Percentiles rank a stretch among this genome's conserved stretches.
Evolutionary conservation across 495 filamentous ascomycete species (phyloP).

Genomic region (Penicillium dipodomyicola): DNA sequence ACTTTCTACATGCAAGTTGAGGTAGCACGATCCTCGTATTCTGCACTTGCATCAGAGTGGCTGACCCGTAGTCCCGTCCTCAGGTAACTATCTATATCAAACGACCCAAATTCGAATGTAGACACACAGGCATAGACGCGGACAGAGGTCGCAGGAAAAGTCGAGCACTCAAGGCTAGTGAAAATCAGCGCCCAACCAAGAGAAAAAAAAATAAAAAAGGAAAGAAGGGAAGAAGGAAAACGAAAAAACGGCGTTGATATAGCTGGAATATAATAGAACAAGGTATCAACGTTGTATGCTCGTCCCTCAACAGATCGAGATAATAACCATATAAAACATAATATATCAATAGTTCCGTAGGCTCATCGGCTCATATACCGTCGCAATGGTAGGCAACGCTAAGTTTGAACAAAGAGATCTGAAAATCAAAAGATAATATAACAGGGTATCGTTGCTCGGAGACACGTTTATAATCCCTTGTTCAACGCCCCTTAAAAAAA

Average conservation of each 20-base stretch:
- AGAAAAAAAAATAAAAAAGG: conserved; percentile 17
- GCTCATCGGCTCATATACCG: conserved; percentile 27
- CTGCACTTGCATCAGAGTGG: conserved; percentile 18
- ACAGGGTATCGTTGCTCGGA: conserved; percentile 50
- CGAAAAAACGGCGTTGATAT: background rate
- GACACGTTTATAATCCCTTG: conserved; percentile 50
- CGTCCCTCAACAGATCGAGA: conserved; percentile 28
- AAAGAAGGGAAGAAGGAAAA: conserved; percentile 20
- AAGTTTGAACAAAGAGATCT: conserved; percentile 18
- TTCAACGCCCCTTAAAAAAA: conserved; percentile 36
- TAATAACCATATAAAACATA: conserved; percentile 11
- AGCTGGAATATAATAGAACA: conserved; percentile 21
- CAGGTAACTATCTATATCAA: conserved; percentile 15
- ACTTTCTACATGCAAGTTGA: background rate
- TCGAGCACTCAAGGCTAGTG: background rate
- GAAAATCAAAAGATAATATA: conserved; percentile 25
- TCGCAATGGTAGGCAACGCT: conserved; percentile 29
- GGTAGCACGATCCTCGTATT: conserved; percentile 20
- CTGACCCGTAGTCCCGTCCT: conserved; percentile 19
- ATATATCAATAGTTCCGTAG: conserved; percentile 19
- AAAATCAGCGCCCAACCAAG: conserved; percentile 15
- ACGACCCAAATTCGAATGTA: conserved; percentile 19
- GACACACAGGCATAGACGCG: conserved; percentile 10
- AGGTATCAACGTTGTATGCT: conserved; percentile 47
- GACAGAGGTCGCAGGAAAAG: conserved; percentile 1